Conservation (phyloP, 116 monocot species). For the Cymodocea nodosa region DNA sequence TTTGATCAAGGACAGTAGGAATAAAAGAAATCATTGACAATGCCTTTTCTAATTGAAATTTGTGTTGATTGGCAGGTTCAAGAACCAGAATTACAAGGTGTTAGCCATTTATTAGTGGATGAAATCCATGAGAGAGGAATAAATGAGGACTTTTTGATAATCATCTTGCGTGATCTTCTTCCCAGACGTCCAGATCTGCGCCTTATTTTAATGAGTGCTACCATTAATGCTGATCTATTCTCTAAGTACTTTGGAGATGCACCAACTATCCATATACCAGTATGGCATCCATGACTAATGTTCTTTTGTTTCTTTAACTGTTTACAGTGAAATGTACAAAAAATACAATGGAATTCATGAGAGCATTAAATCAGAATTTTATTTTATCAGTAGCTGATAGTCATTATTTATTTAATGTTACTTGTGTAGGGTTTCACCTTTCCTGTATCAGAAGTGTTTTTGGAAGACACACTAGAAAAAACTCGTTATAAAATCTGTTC, state of each 20-base stretch:
- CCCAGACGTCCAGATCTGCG: constrained; percentile 76
- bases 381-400: background rate
- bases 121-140: constrained; percentile 99
- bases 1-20: too few relatives aligned
- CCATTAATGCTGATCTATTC: constrained; percentile 88
- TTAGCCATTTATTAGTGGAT: constrained; percentile 85
- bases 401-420: background rate
- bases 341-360: too few relatives aligned
- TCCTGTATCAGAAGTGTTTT: constrained; percentile 83
- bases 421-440: constrained; percentile 66
- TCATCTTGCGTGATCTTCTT: constrained; percentile 88
- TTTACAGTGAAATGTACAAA: background rate
- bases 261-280: constrained; percentile 86
- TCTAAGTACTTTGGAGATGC: constrained; percentile 88
- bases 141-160: constrained; percentile 98
- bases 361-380: too few relatives aligned
- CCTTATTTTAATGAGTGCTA: constrained; percentile 94
- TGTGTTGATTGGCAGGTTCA: constrained; percentile 49
- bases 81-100: constrained; percentile 69
- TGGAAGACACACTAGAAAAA: constrained; percentile 87
- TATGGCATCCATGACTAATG: constrained; percentile 11
- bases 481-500: constrained; percentile 55
- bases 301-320: background rate
- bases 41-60: background rate
- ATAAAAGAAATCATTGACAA: background rate